Evolutionary conservation across 495 filamentous ascomycete genomes (phyloP), one percentile per base, ranked within the genome.

Genomic region (Acidomyces sp.): DNA sequence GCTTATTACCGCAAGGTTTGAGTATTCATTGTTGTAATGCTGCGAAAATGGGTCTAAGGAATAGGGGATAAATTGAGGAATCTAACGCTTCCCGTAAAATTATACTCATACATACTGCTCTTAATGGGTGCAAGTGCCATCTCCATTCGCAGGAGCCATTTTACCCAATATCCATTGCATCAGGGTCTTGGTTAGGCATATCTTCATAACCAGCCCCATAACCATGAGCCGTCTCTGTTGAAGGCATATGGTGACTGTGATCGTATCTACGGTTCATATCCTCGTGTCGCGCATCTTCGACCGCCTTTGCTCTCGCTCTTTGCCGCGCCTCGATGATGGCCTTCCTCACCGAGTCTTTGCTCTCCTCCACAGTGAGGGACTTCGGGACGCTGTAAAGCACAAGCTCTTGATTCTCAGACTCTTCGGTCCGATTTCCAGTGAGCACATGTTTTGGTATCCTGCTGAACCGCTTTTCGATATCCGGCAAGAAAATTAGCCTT

Each of bases 301-400:
- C 17, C 3, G 34, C 39, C 30, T 51, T 64, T 51, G 78, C 68
- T 31, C 75, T 62, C 32, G 73, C 67, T 42, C 85, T 69, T 7
- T 71, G 75, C 30, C 86, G 66, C 15, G 82, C 77, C 58, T 93
- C 88, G 35, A 92, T 65, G 40, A 97, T 85, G 4, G 82, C 85
- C 54, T 77, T 87, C 35, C 85, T 68, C 34, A 95, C 84, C 50
- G 70, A 82, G 54, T 93, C 87, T 34, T 78, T 65, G 47, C 88
- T 81, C 54, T 72, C 66, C 7, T 85, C 76, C 13, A 92, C 65
- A 0, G 78, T 76, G 41, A 94, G 54, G 13, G 83, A 87, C 23
- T 64, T 63, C 12, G 90, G 90, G 20, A 87, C 72, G 22, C 65
- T 65, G 62, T 94, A 95, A 9, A 93, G 71, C 29, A 95, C 77